phyloP scores from a whole-genome alignment of 1,284 basidiomycete species.

The Hemileia vastatrix region DNA sequence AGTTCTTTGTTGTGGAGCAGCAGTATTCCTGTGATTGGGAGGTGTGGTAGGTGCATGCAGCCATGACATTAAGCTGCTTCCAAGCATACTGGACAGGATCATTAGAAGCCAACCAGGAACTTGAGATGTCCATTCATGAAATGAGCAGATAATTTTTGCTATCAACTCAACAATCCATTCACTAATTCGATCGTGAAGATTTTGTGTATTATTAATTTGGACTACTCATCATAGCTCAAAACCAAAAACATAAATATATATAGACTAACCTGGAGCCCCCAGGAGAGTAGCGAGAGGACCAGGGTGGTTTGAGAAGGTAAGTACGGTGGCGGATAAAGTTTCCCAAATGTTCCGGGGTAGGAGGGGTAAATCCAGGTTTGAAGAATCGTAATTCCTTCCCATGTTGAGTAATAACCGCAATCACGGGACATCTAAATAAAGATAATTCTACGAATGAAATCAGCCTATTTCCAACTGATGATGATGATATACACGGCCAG shows the following conservation, averaged over 20 bases:
- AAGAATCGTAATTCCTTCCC: slow-evolving; percentile 29
- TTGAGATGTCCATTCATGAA: slow-evolving; percentile 11
- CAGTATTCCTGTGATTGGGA: neutral
- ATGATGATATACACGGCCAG: neutral
- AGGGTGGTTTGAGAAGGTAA: slow-evolving; percentile 8
- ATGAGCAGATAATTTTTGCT: slow-evolving; percentile 1
- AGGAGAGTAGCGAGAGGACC: slow-evolving; percentile 15
- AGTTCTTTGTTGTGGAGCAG: neutral
- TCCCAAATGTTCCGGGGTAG: slow-evolving; percentile 17
- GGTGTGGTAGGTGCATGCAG: slow-evolving; percentile 1
- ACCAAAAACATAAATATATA: no score
- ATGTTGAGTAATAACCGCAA: slow-evolving; percentile 27
- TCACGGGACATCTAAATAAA: slow-evolving; percentile 25
- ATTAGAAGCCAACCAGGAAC: slow-evolving; percentile 20
- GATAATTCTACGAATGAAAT: no score
- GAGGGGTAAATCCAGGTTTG: slow-evolving; percentile 23
- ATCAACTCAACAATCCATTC: slow-evolving; percentile 9
- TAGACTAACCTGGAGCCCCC: slow-evolving; percentile 13
- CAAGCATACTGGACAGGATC: slow-evolving; percentile 17
- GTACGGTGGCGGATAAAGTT: slow-evolving; percentile 10
- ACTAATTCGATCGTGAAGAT: no score
- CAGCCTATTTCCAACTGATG: neutral
- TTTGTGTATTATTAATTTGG: no score
- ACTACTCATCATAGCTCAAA: no score
- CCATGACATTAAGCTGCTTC: slow-evolving; percentile 18